phyloP scores from a whole-genome alignment of 148 eudicot genomes.

The Cornus florida region DNA sequence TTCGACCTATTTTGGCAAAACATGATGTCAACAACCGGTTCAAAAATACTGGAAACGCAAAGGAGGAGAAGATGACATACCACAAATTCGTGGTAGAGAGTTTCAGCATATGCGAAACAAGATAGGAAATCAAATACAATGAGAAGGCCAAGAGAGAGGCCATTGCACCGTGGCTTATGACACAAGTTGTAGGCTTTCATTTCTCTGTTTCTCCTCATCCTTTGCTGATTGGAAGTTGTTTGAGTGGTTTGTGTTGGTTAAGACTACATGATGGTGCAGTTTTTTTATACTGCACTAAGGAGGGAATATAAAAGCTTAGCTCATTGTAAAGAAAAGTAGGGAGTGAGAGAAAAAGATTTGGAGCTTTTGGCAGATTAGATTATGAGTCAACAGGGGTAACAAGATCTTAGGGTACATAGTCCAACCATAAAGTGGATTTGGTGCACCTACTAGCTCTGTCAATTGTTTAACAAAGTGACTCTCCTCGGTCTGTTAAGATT shows the following conservation, averaged over 20 bases:
- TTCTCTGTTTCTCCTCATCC: conserved; percentile 9
- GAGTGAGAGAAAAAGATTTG: not conserved
- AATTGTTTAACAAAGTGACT: not conserved
- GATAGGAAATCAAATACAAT: conserved; percentile 30
- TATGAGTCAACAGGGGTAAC: conserved; percentile 16
- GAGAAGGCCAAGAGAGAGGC: conserved; percentile 34
- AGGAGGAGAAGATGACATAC: conserved; percentile 38
- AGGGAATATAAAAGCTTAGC: not conserved
- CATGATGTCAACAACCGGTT: not conserved
- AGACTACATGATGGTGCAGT: not conserved
- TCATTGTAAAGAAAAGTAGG: not conserved
- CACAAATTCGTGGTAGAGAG: conserved; percentile 53
- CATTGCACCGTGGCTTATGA: not conserved
- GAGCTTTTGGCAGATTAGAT: conserved; percentile 37
- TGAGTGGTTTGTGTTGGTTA: not conserved
- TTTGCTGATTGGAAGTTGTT: not conserved
- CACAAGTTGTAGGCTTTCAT: conserved; percentile 32
- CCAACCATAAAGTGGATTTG: conserved; percentile 35
- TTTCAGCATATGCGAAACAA: conserved; percentile 51
- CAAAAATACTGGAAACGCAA: not conserved
- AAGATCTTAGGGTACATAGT: conserved; percentile 16
- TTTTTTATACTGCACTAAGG: conserved; percentile 12
- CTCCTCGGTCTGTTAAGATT: not conserved
- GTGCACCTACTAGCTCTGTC: conserved; percentile 44
- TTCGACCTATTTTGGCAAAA: conserved; percentile 47